Percentiles rank a stretch among this genome's conserved stretches.
These are phyloP conservation scores for Penicillium sclerotigenum DNA, from an alignment of 2,329 filamentous ascomycete genomes.

Conservation along the genomic window DNA sequence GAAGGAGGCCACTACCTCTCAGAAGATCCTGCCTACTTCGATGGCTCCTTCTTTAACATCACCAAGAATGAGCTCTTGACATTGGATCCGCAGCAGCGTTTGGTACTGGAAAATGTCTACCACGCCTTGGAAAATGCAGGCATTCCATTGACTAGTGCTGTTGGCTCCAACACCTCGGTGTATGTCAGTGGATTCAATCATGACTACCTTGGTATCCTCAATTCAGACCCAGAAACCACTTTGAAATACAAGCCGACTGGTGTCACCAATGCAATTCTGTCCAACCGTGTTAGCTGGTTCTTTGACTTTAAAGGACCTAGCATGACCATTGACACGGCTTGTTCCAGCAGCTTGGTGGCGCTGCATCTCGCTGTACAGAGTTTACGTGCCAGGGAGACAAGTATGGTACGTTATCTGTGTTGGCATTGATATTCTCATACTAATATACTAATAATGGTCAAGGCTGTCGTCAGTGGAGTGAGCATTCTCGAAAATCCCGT, in stretches of 20 bases:
- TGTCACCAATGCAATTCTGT: conserved; percentile 19
- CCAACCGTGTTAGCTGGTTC: conserved; percentile 26
- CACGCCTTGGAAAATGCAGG: conserved; percentile 35
- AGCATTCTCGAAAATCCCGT: conserved; percentile 38
- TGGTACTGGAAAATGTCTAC: conserved; percentile 34
- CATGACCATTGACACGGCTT: conserved; percentile 42
- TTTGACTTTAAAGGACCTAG: conserved; percentile 30
- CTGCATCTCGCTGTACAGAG: conserved; percentile 41
- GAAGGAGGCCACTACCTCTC: conserved; percentile 30
- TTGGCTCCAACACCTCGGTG: conserved; percentile 28
- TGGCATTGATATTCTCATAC: neutral
- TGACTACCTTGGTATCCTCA: conserved; percentile 25
- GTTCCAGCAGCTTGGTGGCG: conserved; percentile 39
- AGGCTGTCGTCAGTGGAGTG: conserved; percentile 38
- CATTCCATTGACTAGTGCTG: conserved; percentile 22
- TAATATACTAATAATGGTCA: neutral
- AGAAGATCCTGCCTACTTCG: conserved; percentile 28
- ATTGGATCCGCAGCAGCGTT: conserved; percentile 35
- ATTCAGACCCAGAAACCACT: conserved; percentile 21
- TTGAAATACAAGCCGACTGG: conserved; percentile 26
- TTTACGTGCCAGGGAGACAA: conserved; percentile 19
- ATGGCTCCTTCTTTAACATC: conserved; percentile 34
- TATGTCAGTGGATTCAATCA: conserved; percentile 28
- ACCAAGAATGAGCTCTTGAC: conserved; percentile 26
- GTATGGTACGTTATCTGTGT: conserved; percentile 18